These are phyloP conservation scores for Parachaetomium inaequale DNA, from an alignment of 495 filamentous ascomycete species.

Conservation along the genomic window DNA sequence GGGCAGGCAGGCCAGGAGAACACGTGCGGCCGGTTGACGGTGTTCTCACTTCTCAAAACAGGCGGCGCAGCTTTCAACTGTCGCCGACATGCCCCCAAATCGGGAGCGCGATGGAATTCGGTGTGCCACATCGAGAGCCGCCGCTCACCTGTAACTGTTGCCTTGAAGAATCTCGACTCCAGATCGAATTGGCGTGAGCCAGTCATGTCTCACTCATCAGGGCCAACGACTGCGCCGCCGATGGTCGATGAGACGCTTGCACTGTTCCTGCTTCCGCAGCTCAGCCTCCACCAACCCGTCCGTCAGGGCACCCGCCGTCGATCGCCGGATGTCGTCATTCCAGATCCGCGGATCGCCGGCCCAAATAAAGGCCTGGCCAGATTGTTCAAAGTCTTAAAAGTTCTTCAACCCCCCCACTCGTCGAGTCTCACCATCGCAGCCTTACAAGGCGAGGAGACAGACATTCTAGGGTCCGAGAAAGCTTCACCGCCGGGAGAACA, in stretches of 20 bases:
- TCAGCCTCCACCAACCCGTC: slow-evolving; percentile 1
- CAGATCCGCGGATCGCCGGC: background rate
- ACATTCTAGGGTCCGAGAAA: background rate
- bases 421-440: background rate
- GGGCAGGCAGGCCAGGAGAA: background rate
- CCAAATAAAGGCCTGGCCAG: background rate
- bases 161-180: background rate
- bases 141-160: background rate
- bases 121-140: background rate
- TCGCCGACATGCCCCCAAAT: background rate
- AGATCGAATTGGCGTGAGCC: background rate
- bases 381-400: no score
- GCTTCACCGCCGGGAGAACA: background rate
- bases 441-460: background rate
- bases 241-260: background rate
- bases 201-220: background rate
- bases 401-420: background rate
- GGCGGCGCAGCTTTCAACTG: background rate
- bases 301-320: background rate
- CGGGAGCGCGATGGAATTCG: background rate
- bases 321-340: background rate
- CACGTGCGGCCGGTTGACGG: background rate
- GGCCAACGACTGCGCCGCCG: background rate
- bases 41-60: background rate
- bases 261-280: slow-evolving; percentile 3